These are phyloP conservation scores for Heliamphora pulchella DNA, from an alignment of 179 eudicot genomes.

Conservation along the genomic window DNA sequence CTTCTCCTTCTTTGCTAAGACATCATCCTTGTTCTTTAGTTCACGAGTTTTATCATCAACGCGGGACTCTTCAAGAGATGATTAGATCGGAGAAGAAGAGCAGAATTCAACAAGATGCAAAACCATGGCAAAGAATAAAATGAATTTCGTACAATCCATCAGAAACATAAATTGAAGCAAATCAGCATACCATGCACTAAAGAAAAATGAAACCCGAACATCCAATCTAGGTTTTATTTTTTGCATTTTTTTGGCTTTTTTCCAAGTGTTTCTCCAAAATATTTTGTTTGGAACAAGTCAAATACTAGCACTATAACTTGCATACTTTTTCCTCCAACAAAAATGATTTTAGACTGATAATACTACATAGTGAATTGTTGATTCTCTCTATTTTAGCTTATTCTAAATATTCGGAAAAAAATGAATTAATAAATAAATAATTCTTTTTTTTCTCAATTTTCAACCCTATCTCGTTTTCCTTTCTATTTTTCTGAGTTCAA, in stretches of 20 bases:
- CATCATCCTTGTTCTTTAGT: slow-evolving; percentile 54
- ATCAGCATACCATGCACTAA: not conserved
- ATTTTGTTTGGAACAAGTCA: not conserved
- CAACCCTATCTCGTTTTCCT: not conserved
- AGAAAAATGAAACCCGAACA: not conserved
- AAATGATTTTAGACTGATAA: not conserved
- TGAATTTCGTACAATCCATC: not conserved
- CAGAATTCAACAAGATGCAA: slow-evolving; percentile 2
- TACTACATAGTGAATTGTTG: not conserved
- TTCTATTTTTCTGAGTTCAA: not conserved
- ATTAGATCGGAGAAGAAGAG: not conserved
- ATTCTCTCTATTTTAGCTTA: not conserved
- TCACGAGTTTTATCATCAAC: slow-evolving; percentile 43
- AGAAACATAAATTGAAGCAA: no score
- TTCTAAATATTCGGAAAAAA: not conserved
- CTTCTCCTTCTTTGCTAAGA: slow-evolving; percentile 45
- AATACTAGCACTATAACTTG: not conserved
- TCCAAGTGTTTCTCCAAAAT: not conserved
- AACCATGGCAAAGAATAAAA: not conserved
- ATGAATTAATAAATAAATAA: no score
- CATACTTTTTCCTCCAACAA: not conserved
- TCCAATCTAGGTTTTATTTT: not conserved
- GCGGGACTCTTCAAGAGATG: slow-evolving; percentile 35
- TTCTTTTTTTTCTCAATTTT: no score
- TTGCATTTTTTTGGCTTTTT: not conserved